Evolutionary conservation across 164 flowering plant genomes (phyloP).

Genomic region (Dillenia suffruticosa): DNA sequence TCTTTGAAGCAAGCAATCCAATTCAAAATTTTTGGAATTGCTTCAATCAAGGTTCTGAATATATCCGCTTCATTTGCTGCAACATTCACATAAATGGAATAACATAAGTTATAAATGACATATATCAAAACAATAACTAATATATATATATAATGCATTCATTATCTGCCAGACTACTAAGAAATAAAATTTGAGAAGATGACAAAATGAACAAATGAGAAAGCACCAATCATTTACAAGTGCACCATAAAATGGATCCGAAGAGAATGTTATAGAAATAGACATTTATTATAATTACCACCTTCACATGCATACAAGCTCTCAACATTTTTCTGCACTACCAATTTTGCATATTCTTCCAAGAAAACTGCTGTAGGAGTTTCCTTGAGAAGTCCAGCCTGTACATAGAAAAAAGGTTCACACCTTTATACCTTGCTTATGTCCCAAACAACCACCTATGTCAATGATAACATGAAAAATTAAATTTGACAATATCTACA

Average conservation of each 20-base stretch:
- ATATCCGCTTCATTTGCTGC: slow-evolving; percentile 78
- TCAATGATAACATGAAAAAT: not conserved
- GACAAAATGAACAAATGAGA: not conserved
- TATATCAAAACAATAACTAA: not conserved
- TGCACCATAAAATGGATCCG: slow-evolving; percentile 4
- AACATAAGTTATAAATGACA: not conserved
- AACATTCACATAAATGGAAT: slow-evolving; percentile 17
- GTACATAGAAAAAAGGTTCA: slow-evolving; percentile 11
- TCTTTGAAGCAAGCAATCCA: slow-evolving; percentile 63
- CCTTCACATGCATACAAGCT: slow-evolving; percentile 95
- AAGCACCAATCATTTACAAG: slow-evolving; percentile 4
- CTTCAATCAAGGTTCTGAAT: slow-evolving; percentile 45
- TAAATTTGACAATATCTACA: not conserved
- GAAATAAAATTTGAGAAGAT: not conserved
- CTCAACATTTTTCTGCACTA: slow-evolving; percentile 73
- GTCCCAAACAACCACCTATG: not conserved
- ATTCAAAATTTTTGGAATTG: slow-evolving; percentile 65
- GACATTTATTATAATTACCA: slow-evolving; percentile 16
- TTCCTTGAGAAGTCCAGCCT: slow-evolving; percentile 81
- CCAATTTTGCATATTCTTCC: slow-evolving; percentile 59
- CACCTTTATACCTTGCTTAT: not conserved
- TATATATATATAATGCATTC: not conserved
- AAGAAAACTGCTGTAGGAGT: slow-evolving; percentile 54
- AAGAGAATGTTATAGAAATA: not conserved
- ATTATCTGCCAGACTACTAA: too few species aligned